Evolutionary conservation across 169 alveolate species (phyloP), one percentile per base, ranked within the genome.

Genomic region (Eimeria acervulina): DNA sequence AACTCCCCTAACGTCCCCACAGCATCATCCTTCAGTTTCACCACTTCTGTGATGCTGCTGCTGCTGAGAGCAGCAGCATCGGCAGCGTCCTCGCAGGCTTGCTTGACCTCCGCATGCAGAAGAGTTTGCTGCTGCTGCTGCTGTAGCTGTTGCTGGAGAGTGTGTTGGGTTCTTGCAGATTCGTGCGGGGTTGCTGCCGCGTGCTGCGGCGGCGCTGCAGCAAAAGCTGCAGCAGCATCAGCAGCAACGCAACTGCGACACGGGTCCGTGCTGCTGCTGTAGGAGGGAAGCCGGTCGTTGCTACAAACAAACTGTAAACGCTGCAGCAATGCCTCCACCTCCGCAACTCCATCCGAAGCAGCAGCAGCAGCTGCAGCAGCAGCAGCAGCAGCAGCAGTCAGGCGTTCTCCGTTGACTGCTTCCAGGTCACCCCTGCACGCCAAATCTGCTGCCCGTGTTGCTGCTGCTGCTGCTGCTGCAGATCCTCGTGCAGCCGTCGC

Each of bases 311-410:
- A 10, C 38, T 76, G 55, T 17, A 70, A 42, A 70, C 81, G 81
- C 81, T 76, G 87, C n/a, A 42, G 87, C 87, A 76, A 44, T 26
- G 72, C 90, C 40, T 42, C 90, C 42, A 28, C 72, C 23, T 31
- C 72, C 47, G 70, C 90, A 47, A 44, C 70, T 12, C 90, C 80
- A 15, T 28, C 81, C n/a, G 81, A 38, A 23, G 81, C 59, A 40
- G 61, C 88, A 38, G 88, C 51, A 76, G 44, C 59, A 51, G 0
- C 59, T 12, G 2, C 59, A 51, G 2, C 59, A 51, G 59, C 59
- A 51, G 59, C 7, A 12, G 0, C 59, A 51, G 15, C 59, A n/a
- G n/a, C n/a, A n/a, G n/a, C n/a, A n/a, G n/a, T n/a, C n/a, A n/a
- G 38, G 76, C 76, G 12, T 28, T 63, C 76, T 63, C 33, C 76